phyloP scores from a whole-genome alignment of 495 filamentous ascomycete genomes.

The Achaetomiella virescens region DNA sequence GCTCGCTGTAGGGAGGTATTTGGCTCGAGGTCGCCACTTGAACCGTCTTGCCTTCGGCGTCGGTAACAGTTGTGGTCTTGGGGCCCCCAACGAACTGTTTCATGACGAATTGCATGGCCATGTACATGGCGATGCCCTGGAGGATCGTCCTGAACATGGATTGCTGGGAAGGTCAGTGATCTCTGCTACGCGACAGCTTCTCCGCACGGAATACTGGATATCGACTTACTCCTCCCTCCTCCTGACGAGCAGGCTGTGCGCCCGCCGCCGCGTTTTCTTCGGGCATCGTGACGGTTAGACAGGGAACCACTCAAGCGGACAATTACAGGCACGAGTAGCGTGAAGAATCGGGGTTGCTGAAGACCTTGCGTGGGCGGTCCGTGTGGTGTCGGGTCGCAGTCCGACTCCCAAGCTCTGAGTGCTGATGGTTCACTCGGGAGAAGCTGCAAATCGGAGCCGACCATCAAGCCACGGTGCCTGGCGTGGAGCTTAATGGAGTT shows the following conservation, averaged over 20 bases:
- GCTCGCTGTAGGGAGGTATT: constrained; percentile 61
- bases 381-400: too few species aligned
- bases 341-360: too few species aligned
- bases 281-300: constrained; percentile 30
- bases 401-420: not conserved
- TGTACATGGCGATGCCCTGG: constrained; percentile 38
- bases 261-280: constrained; percentile 25
- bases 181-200: not conserved
- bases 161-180: constrained; percentile 22
- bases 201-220: not conserved
- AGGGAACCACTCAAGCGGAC: too few species aligned
- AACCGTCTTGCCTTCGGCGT: constrained; percentile 42
- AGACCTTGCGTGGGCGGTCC: too few species aligned
- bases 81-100: constrained; percentile 44
- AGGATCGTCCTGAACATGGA: constrained; percentile 36
- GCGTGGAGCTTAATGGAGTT: not conserved
- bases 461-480: constrained; percentile 6
- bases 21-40: constrained; percentile 39
- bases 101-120: constrained; percentile 43
- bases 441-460: constrained; percentile 2
- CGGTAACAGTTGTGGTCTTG: constrained; percentile 40
- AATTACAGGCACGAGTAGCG: too few species aligned
- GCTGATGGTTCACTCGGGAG: not conserved
- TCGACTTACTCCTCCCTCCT: constrained; percentile 37
- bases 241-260: constrained; percentile 24